Evolutionary conservation across 768 basidiomycete species (phyloP).

Genomic region (Candolleomyces efflorescens): DNA sequence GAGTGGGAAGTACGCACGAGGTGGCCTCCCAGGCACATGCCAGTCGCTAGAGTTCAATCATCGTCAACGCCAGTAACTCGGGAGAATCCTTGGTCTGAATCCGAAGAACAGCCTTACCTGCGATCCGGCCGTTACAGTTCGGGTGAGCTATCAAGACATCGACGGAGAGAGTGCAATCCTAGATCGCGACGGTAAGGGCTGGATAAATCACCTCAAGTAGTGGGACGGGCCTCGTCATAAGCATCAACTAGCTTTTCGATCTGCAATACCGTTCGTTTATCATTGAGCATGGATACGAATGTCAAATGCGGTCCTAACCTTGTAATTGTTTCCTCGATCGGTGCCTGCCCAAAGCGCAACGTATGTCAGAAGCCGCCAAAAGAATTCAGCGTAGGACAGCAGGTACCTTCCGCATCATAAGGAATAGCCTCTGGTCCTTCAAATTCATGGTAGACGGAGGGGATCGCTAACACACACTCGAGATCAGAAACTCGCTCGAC

Average conservation of each 20-base stretch:
- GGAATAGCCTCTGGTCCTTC: conserved; percentile 84
- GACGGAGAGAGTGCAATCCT: conserved; percentile 78
- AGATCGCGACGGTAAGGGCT: not conserved
- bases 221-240: conserved; percentile 73
- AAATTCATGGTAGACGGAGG: conserved; percentile 90
- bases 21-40: conserved; percentile 90
- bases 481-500: not conserved
- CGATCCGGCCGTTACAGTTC: conserved; percentile 92
- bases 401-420: conserved; percentile 88
- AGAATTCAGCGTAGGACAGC: not conserved
- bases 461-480: conserved; percentile 51
- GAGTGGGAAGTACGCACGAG: conserved; percentile 37
- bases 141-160: conserved; percentile 67
- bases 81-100: not conserved
- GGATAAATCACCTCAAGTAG: not conserved
- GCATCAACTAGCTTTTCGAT: conserved; percentile 83
- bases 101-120: conserved; percentile 40
- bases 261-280: conserved; percentile 32
- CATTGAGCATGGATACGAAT: not conserved
- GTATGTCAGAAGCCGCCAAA: not conserved
- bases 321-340: conserved; percentile 87
- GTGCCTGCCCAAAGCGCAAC: conserved; percentile 9
- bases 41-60: conserved; percentile 51
- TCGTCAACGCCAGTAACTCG: not conserved
- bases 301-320: conserved; percentile 40